Conservation (phyloP, 73 alveolate species). For the Paramecium caudatum region DNA sequence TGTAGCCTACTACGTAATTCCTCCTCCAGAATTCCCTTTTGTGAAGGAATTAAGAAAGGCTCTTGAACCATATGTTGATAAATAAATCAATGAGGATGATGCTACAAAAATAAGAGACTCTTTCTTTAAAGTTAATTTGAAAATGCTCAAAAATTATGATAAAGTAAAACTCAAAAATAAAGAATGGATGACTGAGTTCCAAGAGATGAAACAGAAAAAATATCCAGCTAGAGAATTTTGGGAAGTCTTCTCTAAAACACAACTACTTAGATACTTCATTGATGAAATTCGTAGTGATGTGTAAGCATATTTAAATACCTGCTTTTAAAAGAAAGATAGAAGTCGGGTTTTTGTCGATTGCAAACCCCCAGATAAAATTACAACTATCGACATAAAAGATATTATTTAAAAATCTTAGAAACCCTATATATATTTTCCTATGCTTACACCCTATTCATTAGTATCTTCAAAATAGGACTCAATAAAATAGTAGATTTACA, state of each 20-base stretch:
- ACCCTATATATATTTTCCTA: no score
- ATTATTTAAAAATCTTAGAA: no score
- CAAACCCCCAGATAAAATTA: no score
- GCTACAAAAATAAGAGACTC: neutral
- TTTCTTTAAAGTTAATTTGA: neutral
- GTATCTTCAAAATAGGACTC: no score
- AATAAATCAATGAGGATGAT: neutral
- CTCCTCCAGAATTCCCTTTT: conserved; percentile 35
- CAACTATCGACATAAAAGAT: no score
- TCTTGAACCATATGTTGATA: neutral
- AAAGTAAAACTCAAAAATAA: conserved; percentile 10
- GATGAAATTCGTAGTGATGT: neutral
- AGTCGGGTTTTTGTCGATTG: no score
- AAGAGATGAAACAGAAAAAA: neutral
- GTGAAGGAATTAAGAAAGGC: neutral
- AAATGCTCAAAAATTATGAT: neutral
- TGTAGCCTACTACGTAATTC: conserved; percentile 6
- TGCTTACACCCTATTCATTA: conserved; percentile 38
- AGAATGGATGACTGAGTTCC: neutral
- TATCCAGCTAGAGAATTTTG: conserved; percentile 39
- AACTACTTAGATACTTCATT: neutral
- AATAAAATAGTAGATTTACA: neutral
- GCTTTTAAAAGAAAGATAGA: neutral
- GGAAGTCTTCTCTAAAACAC: conserved; percentile 33
- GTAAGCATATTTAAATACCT: neutral